These are phyloP conservation scores for Curvularia verruculosa DNA, from an alignment of 2,329 filamentous ascomycete species.

Conservation along the genomic window DNA sequence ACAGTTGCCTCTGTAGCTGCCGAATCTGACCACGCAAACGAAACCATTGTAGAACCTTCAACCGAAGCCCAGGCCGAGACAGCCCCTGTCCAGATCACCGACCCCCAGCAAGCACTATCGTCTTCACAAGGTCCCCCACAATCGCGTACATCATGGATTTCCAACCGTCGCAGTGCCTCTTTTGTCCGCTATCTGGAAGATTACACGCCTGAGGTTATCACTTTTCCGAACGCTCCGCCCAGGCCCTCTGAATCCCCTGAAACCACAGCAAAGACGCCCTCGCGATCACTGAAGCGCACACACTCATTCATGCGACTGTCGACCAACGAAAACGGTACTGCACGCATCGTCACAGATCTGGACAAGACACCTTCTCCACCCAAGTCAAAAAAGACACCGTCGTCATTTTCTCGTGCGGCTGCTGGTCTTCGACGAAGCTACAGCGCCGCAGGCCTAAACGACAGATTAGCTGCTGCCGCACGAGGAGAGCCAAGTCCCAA, in stretches of 20 bases:
- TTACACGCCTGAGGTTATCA: slow-evolving; percentile 39
- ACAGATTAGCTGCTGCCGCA: slow-evolving; percentile 39
- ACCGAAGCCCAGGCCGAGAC: slow-evolving; percentile 34
- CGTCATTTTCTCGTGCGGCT: slow-evolving; percentile 45
- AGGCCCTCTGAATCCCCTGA: slow-evolving; percentile 52
- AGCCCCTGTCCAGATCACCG: slow-evolving; percentile 33
- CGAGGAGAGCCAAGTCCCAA: slow-evolving; percentile 41
- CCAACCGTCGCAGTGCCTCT: slow-evolving; percentile 54
- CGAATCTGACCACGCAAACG: slow-evolving; percentile 28
- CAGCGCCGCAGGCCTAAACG: slow-evolving; percentile 63
- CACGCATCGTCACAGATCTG: slow-evolving; percentile 76
- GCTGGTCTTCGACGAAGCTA: slow-evolving; percentile 71
- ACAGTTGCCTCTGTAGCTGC: slow-evolving; percentile 12
- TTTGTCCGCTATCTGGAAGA: slow-evolving; percentile 47
- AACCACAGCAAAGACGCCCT: slow-evolving; percentile 51
- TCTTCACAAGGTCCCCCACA: slow-evolving; percentile 42
- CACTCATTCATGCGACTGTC: slow-evolving; percentile 73
- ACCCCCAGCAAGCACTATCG: slow-evolving; percentile 40
- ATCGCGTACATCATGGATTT: slow-evolving; percentile 50
- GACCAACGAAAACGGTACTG: slow-evolving; percentile 86
- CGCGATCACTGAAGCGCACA: slow-evolving; percentile 46
- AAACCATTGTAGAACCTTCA: slow-evolving; percentile 28
- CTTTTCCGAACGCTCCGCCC: slow-evolving; percentile 34
- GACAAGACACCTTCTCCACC: slow-evolving; percentile 73
- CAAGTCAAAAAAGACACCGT: slow-evolving; percentile 58